These are phyloP conservation scores for Lathyrus oleraceus DNA, from an alignment of 306 rosid genomes.

Conservation along the genomic window DNA sequence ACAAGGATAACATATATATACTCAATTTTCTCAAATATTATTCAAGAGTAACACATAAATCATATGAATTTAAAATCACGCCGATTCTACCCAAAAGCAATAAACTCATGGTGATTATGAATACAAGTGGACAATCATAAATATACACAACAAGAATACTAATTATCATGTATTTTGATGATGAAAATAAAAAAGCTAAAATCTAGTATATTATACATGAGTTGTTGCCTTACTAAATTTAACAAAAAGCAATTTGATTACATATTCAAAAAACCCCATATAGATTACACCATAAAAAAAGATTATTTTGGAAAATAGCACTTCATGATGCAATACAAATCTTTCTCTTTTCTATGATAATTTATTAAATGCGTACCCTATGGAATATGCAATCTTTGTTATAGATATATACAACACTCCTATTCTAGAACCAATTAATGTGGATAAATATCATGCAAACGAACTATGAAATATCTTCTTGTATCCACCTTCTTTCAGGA, in stretches of 20 bases:
- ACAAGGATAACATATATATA: background rate
- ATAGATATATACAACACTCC: constrained; percentile 68
- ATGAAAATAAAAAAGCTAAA: background rate
- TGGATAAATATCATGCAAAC: too few species aligned
- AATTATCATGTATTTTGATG: background rate
- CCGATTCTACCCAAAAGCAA: background rate
- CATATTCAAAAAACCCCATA: constrained; percentile 7
- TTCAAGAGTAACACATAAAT: constrained; percentile 7
- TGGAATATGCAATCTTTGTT: constrained; percentile 83
- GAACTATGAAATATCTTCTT: constrained; percentile 71
- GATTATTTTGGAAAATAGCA: background rate
- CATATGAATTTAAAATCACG: background rate
- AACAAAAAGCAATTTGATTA: constrained; percentile 14
- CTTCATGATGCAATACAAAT: constrained; percentile 1
- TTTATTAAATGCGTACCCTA: constrained; percentile 55
- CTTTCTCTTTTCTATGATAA: background rate
- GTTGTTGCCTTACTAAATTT: background rate
- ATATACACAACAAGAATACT: background rate
- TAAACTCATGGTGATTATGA: background rate
- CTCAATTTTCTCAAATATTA: background rate
- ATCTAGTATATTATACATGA: too few species aligned
- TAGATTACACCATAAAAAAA: background rate
- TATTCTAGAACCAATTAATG: constrained; percentile 74
- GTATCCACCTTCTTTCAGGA: constrained; percentile 89
- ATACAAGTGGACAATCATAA: background rate